Conservation (phyloP, 2,329 filamentous ascomycete genomes). For the Hymenoscyphus fraxineus region DNA sequence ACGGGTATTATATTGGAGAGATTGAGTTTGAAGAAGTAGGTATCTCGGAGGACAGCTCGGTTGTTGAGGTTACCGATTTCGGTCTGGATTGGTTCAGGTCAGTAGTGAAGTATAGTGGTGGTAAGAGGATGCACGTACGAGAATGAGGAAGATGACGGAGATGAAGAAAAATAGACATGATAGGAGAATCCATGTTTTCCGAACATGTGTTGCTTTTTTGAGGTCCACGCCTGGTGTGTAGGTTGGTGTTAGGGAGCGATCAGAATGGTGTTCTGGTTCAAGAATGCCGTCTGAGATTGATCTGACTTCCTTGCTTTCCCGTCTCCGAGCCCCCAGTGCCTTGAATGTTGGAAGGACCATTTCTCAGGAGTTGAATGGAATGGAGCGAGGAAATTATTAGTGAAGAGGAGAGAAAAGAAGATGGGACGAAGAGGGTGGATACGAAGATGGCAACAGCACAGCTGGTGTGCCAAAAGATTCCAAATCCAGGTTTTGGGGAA, state of each 20-base stretch:
- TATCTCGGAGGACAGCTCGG: conserved; percentile 58
- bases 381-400: background rate
- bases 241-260: conserved; percentile 25
- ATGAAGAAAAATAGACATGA: conserved; percentile 70
- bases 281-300: conserved; percentile 12
- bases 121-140: conserved; percentile 47
- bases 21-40: conserved; percentile 83
- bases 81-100: background rate
- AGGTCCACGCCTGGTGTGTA: conserved; percentile 33
- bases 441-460: conserved; percentile 1
- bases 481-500: background rate
- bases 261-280: conserved; percentile 16
- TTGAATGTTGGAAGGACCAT: conserved; percentile 35
- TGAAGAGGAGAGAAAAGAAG: background rate
- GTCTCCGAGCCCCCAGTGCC: conserved; percentile 23
- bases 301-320: conserved; percentile 14
- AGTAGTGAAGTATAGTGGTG: background rate
- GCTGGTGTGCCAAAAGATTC: background rate
- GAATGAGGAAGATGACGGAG: conserved; percentile 72
- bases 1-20: conserved; percentile 63
- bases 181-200: conserved; percentile 53
- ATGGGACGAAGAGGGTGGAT: background rate
- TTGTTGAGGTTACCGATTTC: conserved; percentile 66
- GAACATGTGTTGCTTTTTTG: conserved; percentile 48
- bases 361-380: background rate